phyloP scores from a whole-genome alignment of 2,329 filamentous ascomycete species.

The Fusarium longipes region DNA sequence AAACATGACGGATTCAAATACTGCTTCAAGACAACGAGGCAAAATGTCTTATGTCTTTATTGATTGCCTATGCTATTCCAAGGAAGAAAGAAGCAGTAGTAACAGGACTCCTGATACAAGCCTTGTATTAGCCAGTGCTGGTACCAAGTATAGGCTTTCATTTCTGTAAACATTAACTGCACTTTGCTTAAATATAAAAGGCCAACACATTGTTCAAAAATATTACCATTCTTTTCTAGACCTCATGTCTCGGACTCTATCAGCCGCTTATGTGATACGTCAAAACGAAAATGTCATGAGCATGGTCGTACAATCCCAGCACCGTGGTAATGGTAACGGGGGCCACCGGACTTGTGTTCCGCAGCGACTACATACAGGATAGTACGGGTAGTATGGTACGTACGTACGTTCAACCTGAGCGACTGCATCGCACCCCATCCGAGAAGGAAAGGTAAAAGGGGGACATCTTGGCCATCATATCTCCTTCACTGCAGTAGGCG shows the following conservation, averaged over 20 bases:
- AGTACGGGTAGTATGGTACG: too few relatives aligned
- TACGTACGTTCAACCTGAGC: neutral
- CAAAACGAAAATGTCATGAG: constrained; percentile 2
- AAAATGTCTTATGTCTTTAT: neutral
- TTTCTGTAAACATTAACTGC: neutral
- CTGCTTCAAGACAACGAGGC: neutral
- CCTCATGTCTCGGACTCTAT: neutral
- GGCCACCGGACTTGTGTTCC: neutral
- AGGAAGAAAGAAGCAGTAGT: neutral
- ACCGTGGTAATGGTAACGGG: constrained; percentile 29
- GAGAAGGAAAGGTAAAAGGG: neutral
- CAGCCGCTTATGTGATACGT: neutral
- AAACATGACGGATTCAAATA: neutral
- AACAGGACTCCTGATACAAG: neutral
- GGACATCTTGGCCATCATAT: constrained; percentile 1
- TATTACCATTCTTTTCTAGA: neutral
- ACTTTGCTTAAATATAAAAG: constrained; percentile 1
- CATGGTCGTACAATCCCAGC: constrained; percentile 11
- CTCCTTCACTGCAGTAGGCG: neutral
- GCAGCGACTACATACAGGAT: neutral
- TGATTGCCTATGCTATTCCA: neutral
- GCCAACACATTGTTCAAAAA: neutral
- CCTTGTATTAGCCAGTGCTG: neutral
- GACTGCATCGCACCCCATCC: neutral
- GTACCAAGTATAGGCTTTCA: neutral